Conservation (phyloP, 805 yeast genomes). For the Sugiyamaella lignohabitans region DNA sequence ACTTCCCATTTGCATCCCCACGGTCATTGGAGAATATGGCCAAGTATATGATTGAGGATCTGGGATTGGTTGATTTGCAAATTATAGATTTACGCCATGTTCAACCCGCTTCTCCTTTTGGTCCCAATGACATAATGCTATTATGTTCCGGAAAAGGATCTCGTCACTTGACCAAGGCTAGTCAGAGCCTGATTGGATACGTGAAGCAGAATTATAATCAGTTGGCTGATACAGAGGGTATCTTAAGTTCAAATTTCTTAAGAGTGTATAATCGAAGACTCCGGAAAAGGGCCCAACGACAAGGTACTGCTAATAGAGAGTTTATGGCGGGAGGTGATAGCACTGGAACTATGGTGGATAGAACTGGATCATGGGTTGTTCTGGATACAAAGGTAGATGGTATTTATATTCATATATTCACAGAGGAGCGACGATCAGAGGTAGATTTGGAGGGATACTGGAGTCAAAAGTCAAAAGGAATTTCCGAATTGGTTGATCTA, state of each 20-base stretch:
- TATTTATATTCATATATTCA: slow-evolving; percentile 65
- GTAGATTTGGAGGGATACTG: slow-evolving; percentile 69
- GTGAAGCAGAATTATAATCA: slow-evolving; percentile 47
- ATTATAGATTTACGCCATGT: slow-evolving; percentile 57
- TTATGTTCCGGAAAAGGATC: slow-evolving; percentile 71
- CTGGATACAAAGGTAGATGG: slow-evolving; percentile 60
- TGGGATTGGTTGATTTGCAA: slow-evolving; percentile 58
- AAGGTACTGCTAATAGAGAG: slow-evolving; percentile 42
- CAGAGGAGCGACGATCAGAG: slow-evolving; percentile 58
- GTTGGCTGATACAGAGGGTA: slow-evolving; percentile 62
- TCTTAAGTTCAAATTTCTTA: slow-evolving; percentile 51
- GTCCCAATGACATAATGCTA: slow-evolving; percentile 44
- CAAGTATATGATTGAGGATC: slow-evolving; percentile 45
- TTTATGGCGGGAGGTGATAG: slow-evolving; percentile 34
- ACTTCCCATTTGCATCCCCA: slow-evolving; percentile 57
- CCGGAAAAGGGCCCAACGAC: slow-evolving; percentile 46
- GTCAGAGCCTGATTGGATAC: slow-evolving; percentile 48
- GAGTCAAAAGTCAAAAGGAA: slow-evolving; percentile 23
- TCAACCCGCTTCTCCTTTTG: slow-evolving; percentile 33
- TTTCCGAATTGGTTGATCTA: slow-evolving; percentile 1
- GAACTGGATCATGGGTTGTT: slow-evolving; percentile 71
- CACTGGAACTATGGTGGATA: slow-evolving; percentile 34
- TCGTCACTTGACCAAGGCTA: slow-evolving; percentile 68
- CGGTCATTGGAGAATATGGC: slow-evolving; percentile 40
- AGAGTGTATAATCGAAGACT: slow-evolving; percentile 47